Evolutionary conservation across 306 rosid genomes (phyloP).

Genomic region (Purshia tridentata): DNA sequence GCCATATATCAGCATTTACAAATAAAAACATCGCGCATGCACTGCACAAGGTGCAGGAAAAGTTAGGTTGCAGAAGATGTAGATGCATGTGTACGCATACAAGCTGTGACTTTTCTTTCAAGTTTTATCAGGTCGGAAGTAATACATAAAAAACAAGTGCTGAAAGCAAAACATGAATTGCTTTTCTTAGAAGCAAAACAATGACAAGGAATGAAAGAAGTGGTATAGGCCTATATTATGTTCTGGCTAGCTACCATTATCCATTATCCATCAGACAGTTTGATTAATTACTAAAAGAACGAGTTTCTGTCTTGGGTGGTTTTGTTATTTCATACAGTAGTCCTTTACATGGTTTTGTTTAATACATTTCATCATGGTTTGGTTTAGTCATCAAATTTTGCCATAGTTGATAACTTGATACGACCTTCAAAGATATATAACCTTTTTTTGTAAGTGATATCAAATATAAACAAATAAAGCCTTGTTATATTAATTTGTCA

Average conservation of each 20-base stretch:
- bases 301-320: no score
- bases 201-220: background rate
- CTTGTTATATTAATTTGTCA: background rate
- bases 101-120: constrained; percentile 30
- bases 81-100: background rate
- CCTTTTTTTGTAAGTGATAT: no score
- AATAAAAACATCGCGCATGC: background rate
- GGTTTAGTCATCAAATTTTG: no score
- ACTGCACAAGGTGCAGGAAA: background rate
- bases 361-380: no score
- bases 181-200: constrained; percentile 75
- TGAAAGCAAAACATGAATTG: constrained; percentile 28
- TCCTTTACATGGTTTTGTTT: no score
- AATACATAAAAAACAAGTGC: background rate
- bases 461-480: background rate
- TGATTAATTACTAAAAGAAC: no score
- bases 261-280: no score
- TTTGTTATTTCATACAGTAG: no score
- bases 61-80: background rate
- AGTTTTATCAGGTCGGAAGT: constrained; percentile 34
- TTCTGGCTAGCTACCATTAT: no score
- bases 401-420: no score
- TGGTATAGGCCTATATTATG: background rate
- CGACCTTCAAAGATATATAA: no score
- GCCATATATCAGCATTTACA: background rate